phyloP scores from a whole-genome alignment of 176 grass and related monocot species.

The bread wheat (Triticum aestivum) region DNA sequence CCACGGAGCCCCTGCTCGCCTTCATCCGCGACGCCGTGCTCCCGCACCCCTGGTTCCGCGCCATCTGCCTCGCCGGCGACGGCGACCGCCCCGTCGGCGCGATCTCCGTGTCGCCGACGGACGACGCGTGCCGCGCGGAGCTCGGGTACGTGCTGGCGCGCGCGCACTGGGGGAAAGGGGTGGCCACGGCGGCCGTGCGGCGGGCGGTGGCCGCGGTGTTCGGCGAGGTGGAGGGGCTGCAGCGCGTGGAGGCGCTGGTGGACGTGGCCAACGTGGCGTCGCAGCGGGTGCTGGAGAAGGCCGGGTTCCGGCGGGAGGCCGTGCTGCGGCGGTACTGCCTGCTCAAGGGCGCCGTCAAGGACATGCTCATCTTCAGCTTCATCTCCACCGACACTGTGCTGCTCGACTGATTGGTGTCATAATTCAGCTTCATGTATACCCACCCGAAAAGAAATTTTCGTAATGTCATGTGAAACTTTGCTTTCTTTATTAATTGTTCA shows the following conservation, averaged over 20 bases:
- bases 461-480: too few species aligned
- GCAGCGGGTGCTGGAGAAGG: constrained; percentile 87
- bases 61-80: constrained; percentile 46
- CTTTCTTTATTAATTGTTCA: too few species aligned
- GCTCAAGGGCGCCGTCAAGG: constrained; percentile 36
- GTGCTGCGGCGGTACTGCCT: constrained; percentile 50
- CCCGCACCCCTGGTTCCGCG: constrained; percentile 73
- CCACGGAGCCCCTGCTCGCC: constrained; percentile 47
- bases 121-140: constrained; percentile 48
- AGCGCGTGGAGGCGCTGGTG: constrained; percentile 72
- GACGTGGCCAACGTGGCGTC: constrained; percentile 58
- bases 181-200: constrained; percentile 62
- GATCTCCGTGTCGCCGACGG: constrained; percentile 54
- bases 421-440: neutral
- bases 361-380: constrained; percentile 64
- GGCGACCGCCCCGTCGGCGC: constrained; percentile 40
- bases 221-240: constrained; percentile 46
- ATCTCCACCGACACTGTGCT: constrained; percentile 40
- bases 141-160: constrained; percentile 71
- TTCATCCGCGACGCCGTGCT: constrained; percentile 55
- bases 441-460: neutral
- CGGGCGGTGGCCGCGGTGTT: constrained; percentile 28
- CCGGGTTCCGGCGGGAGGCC: constrained; percentile 69
- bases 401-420: neutral
- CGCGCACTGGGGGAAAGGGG: constrained; percentile 61